Evolutionary conservation across 75 land plant genomes (phyloP), one percentile per base, ranked within the genome.

Genomic region (Picea glauca): DNA sequence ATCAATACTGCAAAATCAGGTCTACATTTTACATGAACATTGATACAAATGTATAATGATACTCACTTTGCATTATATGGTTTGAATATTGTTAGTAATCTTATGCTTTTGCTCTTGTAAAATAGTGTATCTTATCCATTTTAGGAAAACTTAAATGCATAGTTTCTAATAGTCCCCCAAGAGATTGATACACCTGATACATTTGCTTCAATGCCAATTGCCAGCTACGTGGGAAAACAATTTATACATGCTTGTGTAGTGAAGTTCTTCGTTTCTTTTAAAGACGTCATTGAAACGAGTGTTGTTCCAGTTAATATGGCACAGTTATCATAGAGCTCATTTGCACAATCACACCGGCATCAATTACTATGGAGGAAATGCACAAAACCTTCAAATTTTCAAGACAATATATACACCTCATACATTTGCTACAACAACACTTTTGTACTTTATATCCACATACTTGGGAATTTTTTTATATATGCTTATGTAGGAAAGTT

Each of bases 351-450:
- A 95, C 96, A 38, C 96, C 98, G 62, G 98, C 93, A 77, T 93
- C 96, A 5, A 93, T 93, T 76, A 95, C 68, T 73, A 82, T 80
- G 83, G 98, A 95, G 64, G 98, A 95, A 80, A 95, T 96, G 20
- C 95, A 93, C 66, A 93, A 95, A 65, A 95, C 98, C 13, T 76
- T 95, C 58, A 95, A 93, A 87, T 95, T 95, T 88, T 93, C 96
- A 13, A 9, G 56, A 50, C 12, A 50, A 40, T 50, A 1, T 50
- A 50, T 11, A 50, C 56, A 50, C 11, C 56, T 50, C 56, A 50
- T 0, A 11, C 56, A 50, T 9, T 35, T 68, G 1, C 46, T 68
- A 5, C 8, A 68, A 35, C 8, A 50, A 4, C 0, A 68, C 1
- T 1, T 9, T 68, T 70, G 2, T 5, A 7, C 13, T 43, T 50